Percentiles rank a stretch among this genome's conserved stretches.
phyloP scores from a whole-genome alignment of 352 stramenopile species.

The Phytophthora agathidicida region DNA sequence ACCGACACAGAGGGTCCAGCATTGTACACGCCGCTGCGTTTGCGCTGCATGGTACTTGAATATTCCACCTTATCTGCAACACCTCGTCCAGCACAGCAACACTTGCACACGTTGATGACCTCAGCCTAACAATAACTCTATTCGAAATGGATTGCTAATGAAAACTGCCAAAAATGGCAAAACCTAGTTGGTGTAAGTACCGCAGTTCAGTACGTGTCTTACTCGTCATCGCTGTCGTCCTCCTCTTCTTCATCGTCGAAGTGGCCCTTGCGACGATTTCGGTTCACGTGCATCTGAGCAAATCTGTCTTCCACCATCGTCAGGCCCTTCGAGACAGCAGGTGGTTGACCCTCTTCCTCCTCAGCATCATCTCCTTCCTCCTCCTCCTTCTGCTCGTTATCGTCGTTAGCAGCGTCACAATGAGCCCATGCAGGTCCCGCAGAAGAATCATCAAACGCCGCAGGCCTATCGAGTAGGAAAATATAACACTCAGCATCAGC shows the following conservation, averaged over 20 bases:
- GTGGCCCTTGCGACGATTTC: conserved; percentile 77
- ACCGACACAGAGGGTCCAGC: conserved; percentile 20
- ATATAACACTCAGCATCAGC: not conserved
- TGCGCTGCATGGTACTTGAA: conserved; percentile 31
- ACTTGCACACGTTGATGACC: not conserved
- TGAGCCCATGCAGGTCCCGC: conserved; percentile 9
- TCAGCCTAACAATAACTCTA: conserved; percentile 41
- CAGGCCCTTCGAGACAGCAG: conserved; percentile 45
- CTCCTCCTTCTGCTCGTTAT: conserved; percentile 22
- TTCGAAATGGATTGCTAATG: conserved; percentile 30
- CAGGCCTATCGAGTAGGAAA: conserved; percentile 54
- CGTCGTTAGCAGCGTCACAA: conserved; percentile 4
- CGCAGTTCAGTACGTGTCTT: conserved; percentile 5
- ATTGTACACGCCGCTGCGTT: conserved; percentile 25
- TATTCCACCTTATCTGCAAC: not conserved
- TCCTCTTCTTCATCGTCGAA: conserved; percentile 79
- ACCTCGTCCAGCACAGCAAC: conserved; percentile 2
- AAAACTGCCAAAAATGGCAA: conserved; percentile 28
- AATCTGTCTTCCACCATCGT: conserved; percentile 60
- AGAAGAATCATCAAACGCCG: conserved; percentile 47
- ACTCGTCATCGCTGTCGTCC: conserved; percentile 57
- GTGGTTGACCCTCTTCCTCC: conserved; percentile 13
- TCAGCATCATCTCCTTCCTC: conserved; percentile 19
- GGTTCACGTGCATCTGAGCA: conserved; percentile 70
- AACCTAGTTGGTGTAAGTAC: not conserved